These are phyloP conservation scores for Eruca vesicaria DNA, from an alignment of 441 rosid genomes.

Conservation along the genomic window DNA sequence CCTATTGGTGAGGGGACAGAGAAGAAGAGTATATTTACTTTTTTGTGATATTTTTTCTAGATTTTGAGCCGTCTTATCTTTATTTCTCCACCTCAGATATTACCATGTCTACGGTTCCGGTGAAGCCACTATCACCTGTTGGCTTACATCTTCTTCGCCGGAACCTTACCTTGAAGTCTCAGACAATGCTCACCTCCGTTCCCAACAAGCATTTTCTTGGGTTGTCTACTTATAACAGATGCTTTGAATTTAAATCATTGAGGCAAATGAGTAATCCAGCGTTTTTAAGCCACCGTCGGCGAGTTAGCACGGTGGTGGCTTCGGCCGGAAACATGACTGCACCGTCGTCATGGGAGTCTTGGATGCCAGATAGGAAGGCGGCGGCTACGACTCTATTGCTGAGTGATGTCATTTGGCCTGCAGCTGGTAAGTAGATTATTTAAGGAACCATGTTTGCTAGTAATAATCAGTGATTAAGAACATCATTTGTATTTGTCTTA, in stretches of 20 bases:
- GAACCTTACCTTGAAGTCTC: not conserved
- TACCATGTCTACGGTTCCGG: constrained; percentile 30
- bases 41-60: constrained; percentile 7
- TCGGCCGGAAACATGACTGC: constrained; percentile 45
- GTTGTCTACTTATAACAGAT: not conserved
- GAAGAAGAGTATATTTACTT: constrained; percentile 8
- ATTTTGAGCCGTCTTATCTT: constrained; percentile 29
- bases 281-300: constrained; percentile 21
- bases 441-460: not conserved
- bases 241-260: not conserved
- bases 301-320: constrained; percentile 34
- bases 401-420: constrained; percentile 90
- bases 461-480: not conserved
- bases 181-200: constrained; percentile 9
- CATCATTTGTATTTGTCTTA: not conserved
- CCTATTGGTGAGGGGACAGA: constrained; percentile 18
- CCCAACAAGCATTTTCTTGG: constrained; percentile 7
- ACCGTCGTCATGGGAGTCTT: constrained; percentile 59
- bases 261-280: not conserved
- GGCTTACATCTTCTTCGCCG: constrained; percentile 2
- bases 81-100: constrained; percentile 22
- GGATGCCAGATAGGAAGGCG: constrained; percentile 60
- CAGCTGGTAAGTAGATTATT: constrained; percentile 52
- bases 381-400: constrained; percentile 46
- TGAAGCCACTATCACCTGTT: constrained; percentile 7